Conservation (phyloP, 768 basidiomycete genomes). For the Sarcomyxa edulis region DNA sequence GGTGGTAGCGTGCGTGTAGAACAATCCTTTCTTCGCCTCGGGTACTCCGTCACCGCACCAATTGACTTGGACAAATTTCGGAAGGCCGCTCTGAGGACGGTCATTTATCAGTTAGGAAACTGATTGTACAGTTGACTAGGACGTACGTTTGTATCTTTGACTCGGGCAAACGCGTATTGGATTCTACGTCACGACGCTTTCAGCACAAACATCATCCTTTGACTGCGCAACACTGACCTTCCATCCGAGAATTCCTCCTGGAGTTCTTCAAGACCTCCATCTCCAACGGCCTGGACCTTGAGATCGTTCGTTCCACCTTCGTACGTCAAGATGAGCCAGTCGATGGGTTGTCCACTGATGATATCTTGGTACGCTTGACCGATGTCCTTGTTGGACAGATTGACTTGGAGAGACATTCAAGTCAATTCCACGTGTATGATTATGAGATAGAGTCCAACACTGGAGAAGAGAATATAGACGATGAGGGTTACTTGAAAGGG, state of each 20-base stretch:
- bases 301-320: conserved; percentile 81
- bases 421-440: too few species aligned
- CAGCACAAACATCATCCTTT: conserved; percentile 6
- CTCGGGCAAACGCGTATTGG: conserved; percentile 87
- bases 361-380: conserved; percentile 71
- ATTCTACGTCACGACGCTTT: conserved; percentile 46
- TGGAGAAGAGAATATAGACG: too few species aligned
- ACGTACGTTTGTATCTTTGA: conserved; percentile 79
- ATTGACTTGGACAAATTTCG: conserved; percentile 93
- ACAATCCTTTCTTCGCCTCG: conserved; percentile 85
- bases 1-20: conserved; percentile 80
- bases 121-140: not conserved
- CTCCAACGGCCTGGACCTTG: conserved; percentile 82
- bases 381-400: conserved; percentile 71
- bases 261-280: conserved; percentile 84
- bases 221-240: conserved; percentile 44
- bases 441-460: too few species aligned
- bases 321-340: conserved; percentile 80
- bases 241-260: conserved; percentile 96
- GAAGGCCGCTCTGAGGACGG: conserved; percentile 60
- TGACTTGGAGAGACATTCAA: conserved; percentile 82
- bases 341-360: conserved; percentile 57
- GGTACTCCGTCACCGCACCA: conserved; percentile 99
- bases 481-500: too few species aligned
- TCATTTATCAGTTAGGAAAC: conserved; percentile 3